These are phyloP conservation scores for Hyphodiscus sp. DNA, from an alignment of 2,329 filamentous ascomycete species.

Conservation along the genomic window DNA sequence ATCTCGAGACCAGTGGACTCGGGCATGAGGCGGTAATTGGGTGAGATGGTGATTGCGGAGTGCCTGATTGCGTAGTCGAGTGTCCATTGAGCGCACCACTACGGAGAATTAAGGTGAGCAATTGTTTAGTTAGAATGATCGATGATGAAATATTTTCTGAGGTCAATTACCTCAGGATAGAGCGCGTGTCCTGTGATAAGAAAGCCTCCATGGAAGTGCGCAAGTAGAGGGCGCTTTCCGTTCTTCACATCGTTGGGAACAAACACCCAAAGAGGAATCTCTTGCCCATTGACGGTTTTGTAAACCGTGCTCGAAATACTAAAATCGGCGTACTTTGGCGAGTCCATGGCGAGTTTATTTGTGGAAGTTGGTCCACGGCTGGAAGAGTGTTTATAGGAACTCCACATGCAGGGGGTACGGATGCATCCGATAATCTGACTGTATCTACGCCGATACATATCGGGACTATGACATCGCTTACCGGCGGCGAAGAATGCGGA, in stretches of 20 bases:
- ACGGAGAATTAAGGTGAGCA: neutral
- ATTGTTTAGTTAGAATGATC: neutral
- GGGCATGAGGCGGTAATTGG: conserved; percentile 22
- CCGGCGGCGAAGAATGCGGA: too few species aligned
- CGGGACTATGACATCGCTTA: too few species aligned
- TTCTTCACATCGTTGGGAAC: conserved; percentile 13
- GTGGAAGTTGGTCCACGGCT: too few species aligned
- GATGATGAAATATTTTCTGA: neutral
- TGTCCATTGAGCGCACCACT: conserved; percentile 28
- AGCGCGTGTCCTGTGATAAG: conserved; percentile 14
- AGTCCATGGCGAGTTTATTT: conserved; percentile 5
- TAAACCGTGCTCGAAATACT: conserved; percentile 13
- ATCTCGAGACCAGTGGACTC: neutral
- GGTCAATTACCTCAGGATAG: conserved; percentile 8
- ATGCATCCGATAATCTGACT: conserved; percentile 26
- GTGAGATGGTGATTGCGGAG: conserved; percentile 36
- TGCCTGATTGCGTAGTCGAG: conserved; percentile 10
- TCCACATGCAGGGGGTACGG: too few species aligned
- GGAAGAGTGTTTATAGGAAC: too few species aligned
- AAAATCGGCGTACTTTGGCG: conserved; percentile 14
- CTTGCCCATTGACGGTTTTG: conserved; percentile 19
- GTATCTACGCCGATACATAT: too few species aligned
- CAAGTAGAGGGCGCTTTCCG: conserved; percentile 14
- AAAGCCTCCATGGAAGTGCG: conserved; percentile 20
- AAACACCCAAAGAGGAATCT: conserved; percentile 15